Evolutionary conservation across 1,284 basidiomycete species (phyloP), one percentile per base, ranked within the genome.

Genomic region (Acaromyces ingoldii): DNA sequence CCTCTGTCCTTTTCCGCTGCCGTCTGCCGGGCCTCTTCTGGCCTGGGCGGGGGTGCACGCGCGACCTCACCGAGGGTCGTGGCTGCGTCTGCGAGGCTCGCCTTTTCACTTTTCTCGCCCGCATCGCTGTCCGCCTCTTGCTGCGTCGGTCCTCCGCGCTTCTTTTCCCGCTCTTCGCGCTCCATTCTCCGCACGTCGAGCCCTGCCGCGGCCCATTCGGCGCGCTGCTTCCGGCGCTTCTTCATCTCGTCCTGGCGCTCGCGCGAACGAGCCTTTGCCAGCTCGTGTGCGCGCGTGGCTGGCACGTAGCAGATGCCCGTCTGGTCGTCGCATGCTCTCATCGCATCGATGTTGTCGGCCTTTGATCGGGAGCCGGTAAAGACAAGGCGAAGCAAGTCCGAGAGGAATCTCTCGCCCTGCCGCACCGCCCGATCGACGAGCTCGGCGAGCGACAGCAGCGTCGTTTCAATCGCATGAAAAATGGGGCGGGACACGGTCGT

Each of bases 181-280:
- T 22, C 42, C 42, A 45, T 45, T 45, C 34, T 31, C n/a, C 21
- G 19, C 11, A 45, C 42, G 15, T 45, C 26, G 6, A 45, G 26
- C 3, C 42, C 42, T 5, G 42, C 42, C 30, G 42, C 42, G 4
- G 42, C 42, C 42, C 42, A 45, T 45, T 45, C 42, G 6, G 42
- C 42, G 34, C 42, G 42, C 17, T 31, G 17, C 25, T 45, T 45
- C 34, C 42, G 17, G 29, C 26, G 30, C 34, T 45, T 45, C 34
- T 45, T 45, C 17, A 45, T 19, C 6, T 31, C 17, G 13, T 45
- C 42, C 19, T 45, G 29, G 19, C 13, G 17, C 24, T 45, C 34
- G 11, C 17, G 17, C 26, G 30, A 31, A 28, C 19, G 28, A 11
- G 17, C 17, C 15, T 13, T n/a, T 21, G 19, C 15, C 15, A 31